These are phyloP conservation scores for Parachaetomium inaequale DNA, from an alignment of 495 filamentous ascomycete genomes.

Conservation along the genomic window DNA sequence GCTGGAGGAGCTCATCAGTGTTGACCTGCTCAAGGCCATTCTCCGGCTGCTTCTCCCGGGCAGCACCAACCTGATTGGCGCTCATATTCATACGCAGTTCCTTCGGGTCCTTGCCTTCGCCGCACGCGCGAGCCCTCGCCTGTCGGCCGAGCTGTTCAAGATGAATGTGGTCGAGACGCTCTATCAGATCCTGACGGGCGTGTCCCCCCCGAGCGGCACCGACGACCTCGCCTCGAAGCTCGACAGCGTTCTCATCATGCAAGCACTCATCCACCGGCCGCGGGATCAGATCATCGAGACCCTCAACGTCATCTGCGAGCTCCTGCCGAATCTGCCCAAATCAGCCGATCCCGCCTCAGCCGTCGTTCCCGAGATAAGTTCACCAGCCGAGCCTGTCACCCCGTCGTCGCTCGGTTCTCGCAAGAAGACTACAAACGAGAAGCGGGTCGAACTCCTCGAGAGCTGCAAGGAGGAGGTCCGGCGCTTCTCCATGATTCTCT, in stretches of 20 bases:
- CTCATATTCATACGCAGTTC: constrained; percentile 96
- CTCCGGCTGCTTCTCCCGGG: constrained; percentile 89
- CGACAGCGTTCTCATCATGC: constrained; percentile 98
- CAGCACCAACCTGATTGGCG: constrained; percentile 90
- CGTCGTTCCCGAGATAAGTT: constrained; percentile 47
- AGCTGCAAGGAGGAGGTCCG: constrained; percentile 80
- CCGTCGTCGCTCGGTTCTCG: constrained; percentile 35
- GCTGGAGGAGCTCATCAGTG: constrained; percentile 85
- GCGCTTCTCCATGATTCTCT: constrained; percentile 89
- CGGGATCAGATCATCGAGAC: constrained; percentile 96
- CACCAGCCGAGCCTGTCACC: constrained; percentile 35
- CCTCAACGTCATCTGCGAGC: constrained; percentile 94
- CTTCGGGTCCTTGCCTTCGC: constrained; percentile 84
- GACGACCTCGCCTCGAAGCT: constrained; percentile 86
- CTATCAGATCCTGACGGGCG: constrained; percentile 95
- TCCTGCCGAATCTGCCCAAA: constrained; percentile 66
- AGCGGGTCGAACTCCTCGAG: constrained; percentile 70
- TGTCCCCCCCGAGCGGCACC: constrained; percentile 78
- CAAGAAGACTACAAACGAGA: constrained; percentile 67
- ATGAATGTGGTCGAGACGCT: constrained; percentile 97
- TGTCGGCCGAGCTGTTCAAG: constrained; percentile 89
- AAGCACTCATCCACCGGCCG: constrained; percentile 94
- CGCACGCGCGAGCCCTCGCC: constrained; percentile 76
- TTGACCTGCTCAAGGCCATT: constrained; percentile 79
- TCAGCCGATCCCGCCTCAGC: constrained; percentile 51